Percentiles rank a stretch among this genome's conserved stretches.
These are phyloP conservation scores for Fusarium begoniae DNA, from an alignment of 2,329 filamentous ascomycete species.

Conservation along the genomic window DNA sequence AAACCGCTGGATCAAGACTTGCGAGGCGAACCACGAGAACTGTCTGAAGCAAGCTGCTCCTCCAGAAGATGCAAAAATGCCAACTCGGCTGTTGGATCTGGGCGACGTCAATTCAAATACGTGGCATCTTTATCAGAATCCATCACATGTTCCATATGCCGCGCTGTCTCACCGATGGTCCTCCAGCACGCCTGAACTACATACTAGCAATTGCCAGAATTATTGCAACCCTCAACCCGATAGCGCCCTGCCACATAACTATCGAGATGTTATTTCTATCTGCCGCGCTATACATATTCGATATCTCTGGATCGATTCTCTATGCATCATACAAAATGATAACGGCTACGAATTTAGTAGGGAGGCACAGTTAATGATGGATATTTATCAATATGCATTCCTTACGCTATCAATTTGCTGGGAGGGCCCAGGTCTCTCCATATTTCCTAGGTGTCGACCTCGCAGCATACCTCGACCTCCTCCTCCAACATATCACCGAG, in stretches of 20 bases:
- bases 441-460: rapidly evolving
- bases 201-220: rapidly evolving
- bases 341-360: rapidly evolving
- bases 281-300: background rate
- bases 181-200: rapidly evolving
- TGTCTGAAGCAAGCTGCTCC: background rate
- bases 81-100: rapidly evolving
- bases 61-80: background rate
- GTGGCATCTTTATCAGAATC: background rate
- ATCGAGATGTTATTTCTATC: background rate
- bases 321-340: background rate
- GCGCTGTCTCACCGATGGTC: background rate
- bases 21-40: rapidly evolving
- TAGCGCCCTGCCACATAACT: background rate
- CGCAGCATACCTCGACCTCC: background rate
- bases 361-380: background rate
- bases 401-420: background rate
- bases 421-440: background rate
- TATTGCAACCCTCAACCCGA: background rate
- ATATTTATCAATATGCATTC: background rate
- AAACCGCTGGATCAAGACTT: background rate
- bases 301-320: background rate
- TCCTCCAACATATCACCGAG: rapidly evolving
- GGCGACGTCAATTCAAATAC: rapidly evolving
- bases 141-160: background rate